Conservation (phyloP, 2,329 filamentous ascomycete genomes). For the Penicillium freii region DNA sequence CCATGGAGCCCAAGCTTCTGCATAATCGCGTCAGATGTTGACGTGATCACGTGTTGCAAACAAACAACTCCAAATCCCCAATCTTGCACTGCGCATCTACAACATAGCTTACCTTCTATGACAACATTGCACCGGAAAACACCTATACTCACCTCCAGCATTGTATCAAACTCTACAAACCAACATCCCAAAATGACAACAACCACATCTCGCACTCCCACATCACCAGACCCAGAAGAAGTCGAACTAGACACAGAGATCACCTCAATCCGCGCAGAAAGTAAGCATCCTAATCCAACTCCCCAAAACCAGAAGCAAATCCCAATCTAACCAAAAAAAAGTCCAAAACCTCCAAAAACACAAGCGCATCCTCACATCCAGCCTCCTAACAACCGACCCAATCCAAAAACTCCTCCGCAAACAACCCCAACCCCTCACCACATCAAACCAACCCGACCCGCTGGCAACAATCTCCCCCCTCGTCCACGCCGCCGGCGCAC, state of each 20-base stretch:
- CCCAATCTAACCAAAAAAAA: constrained; percentile 22
- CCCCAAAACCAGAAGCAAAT: neutral
- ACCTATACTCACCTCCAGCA: neutral
- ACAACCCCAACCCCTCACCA: constrained; percentile 4
- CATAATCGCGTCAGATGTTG: neutral
- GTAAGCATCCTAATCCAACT: constrained; percentile 25
- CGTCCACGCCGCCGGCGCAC: constrained; percentile 30
- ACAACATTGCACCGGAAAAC: neutral
- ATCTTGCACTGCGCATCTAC: neutral
- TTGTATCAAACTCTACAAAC: neutral
- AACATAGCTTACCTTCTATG: neutral
- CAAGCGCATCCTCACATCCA: constrained; percentile 41
- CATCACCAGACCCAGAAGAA: constrained; percentile 23
- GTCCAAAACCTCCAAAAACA: constrained; percentile 41
- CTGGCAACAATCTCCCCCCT: constrained; percentile 36
- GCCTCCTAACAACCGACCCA: constrained; percentile 41
- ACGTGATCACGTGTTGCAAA: neutral
- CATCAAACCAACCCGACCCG: constrained; percentile 19
- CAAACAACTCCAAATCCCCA: neutral
- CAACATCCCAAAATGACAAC: constrained; percentile 8
- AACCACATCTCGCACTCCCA: neutral
- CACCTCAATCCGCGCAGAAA: constrained; percentile 40
- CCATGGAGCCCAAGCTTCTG: neutral
- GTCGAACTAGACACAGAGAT: constrained; percentile 44
- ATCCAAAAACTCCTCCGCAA: constrained; percentile 35